phyloP scores from a whole-genome alignment of 2,329 filamentous ascomycete species.

The Colletotrichum karsti region DNA sequence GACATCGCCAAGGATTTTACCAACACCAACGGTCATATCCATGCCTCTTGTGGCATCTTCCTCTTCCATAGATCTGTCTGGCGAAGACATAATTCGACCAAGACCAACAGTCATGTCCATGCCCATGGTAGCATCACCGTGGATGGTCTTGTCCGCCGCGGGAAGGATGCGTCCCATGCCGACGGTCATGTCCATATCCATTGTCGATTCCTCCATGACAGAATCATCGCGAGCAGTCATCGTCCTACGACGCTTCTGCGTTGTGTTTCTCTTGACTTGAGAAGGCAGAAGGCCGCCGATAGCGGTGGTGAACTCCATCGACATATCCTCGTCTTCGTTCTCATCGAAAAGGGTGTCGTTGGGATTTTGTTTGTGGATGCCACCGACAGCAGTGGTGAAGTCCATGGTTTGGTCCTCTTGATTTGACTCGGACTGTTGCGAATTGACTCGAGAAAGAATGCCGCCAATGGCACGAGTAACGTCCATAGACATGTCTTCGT shows the following conservation, averaged over 20 bases:
- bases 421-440: not conserved
- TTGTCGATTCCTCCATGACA: slow-evolving; percentile 38
- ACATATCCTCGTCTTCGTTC: slow-evolving; percentile 72
- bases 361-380: slow-evolving; percentile 58
- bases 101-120: slow-evolving; percentile 76
- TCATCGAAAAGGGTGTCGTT: slow-evolving; percentile 39
- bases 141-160: slow-evolving; percentile 30
- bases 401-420: slow-evolving; percentile 80
- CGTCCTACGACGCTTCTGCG: slow-evolving; percentile 36
- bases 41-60: slow-evolving; percentile 63
- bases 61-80: slow-evolving; percentile 52
- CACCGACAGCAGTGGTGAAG: slow-evolving; percentile 80
- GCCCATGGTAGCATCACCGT: slow-evolving; percentile 56
- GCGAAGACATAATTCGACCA: slow-evolving; percentile 54
- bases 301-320: slow-evolving; percentile 79
- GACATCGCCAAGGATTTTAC: slow-evolving; percentile 46
- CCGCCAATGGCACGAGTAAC: slow-evolving; percentile 85
- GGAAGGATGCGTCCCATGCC: slow-evolving; percentile 64
- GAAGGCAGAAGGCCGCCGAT: slow-evolving; percentile 62
- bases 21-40: slow-evolving; percentile 64
- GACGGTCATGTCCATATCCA: slow-evolving; percentile 69
- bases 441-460: slow-evolving; percentile 66
- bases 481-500: slow-evolving; percentile 90
- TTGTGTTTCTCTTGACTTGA: slow-evolving; percentile 29
- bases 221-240: slow-evolving; percentile 39